Evolutionary conservation across 1,284 basidiomycete genomes (phyloP), one percentile per base, ranked within the genome.

Genomic region (Ustilago sp.): DNA sequence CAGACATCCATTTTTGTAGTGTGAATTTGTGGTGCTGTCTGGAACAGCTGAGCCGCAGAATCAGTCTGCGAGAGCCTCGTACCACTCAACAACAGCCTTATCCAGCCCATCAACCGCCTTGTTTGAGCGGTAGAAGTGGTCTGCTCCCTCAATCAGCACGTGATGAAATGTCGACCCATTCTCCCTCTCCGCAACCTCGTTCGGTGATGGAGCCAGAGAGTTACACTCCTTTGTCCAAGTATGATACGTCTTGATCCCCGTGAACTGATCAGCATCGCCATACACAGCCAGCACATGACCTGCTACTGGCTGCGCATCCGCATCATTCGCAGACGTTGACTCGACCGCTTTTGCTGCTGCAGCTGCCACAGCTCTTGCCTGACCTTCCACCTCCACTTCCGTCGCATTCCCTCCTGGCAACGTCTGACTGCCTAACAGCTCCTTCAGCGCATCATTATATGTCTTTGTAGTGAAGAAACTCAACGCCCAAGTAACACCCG

Each of bases 201-300:
- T 15, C 5, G 62, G 65, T 2, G 53, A 51, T 8, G 63, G 59
- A 4, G 74, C 74, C 11, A 58, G 9, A 7, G 45, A 32, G 19
- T 35, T 50, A 36, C 70, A 69, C 17, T 63, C 64, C 9, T 56
- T 47, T 2, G 57, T 61, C 74, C 74, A 77, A 4, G 57, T 59
- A 2, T 70, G 41, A 57, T 77, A 77, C 15, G 70, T 67, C 13
- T n/a, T 53, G 2, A 64, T 31, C 0, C 62, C 64, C 1, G 77
- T 79, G 43, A 80, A 80, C 39, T 80, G 74, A 51, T 80, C 78
- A 31, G 61, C 38, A 38, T 74, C 66, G 2, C 78, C 78, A 35
- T 74, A 77, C 2, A 80, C 28, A 17, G 68, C 62, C 11, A 80
- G 38, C 0, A 77, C 63, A 19, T 77, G 69, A 52, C 69, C 69